A percentile compares a stretch with the other conserved stretches of the same genome.
phyloP scores from a whole-genome alignment of 2,329 filamentous ascomycete genomes.

The Penicillium sp. region DNA sequence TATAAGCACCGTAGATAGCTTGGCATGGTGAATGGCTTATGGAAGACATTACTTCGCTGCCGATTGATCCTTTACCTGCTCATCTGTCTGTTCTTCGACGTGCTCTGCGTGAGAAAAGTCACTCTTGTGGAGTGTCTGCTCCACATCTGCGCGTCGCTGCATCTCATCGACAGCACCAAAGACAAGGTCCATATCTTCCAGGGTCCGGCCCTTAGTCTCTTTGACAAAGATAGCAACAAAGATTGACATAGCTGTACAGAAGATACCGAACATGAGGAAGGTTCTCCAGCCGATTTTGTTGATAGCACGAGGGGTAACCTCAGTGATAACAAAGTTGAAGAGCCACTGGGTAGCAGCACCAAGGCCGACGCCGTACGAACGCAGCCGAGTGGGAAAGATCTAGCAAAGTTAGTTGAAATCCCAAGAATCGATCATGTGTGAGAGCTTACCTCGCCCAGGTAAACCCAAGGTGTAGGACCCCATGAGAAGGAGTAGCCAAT shows the following conservation, averaged over 20 bases:
- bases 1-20: neutral
- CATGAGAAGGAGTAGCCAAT: slow-evolving; percentile 32
- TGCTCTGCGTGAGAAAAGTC: slow-evolving; percentile 24
- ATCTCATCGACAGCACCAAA: slow-evolving; percentile 30
- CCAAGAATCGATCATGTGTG: neutral
- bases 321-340: slow-evolving; percentile 45
- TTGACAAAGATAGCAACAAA: slow-evolving; percentile 40
- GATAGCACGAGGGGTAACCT: slow-evolving; percentile 43
- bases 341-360: slow-evolving; percentile 42
- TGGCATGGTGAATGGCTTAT: too few relatives aligned
- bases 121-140: slow-evolving; percentile 28
- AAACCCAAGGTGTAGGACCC: slow-evolving; percentile 35
- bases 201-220: slow-evolving; percentile 39
- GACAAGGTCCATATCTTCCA: slow-evolving; percentile 43
- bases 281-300: slow-evolving; percentile 41
- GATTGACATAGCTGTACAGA: slow-evolving; percentile 38
- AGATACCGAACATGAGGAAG: slow-evolving; percentile 45
- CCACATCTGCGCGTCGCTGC: slow-evolving; percentile 26
- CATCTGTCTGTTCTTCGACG: slow-evolving; percentile 4
- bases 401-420: neutral
- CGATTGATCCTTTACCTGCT: neutral
- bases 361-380: slow-evolving; percentile 43
- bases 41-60: neutral
- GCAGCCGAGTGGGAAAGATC: slow-evolving; percentile 43
- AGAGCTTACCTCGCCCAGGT: slow-evolving; percentile 31